These are phyloP conservation scores for Pittosporum tobira DNA, from an alignment of 129 eudicot species.

Conservation along the genomic window DNA sequence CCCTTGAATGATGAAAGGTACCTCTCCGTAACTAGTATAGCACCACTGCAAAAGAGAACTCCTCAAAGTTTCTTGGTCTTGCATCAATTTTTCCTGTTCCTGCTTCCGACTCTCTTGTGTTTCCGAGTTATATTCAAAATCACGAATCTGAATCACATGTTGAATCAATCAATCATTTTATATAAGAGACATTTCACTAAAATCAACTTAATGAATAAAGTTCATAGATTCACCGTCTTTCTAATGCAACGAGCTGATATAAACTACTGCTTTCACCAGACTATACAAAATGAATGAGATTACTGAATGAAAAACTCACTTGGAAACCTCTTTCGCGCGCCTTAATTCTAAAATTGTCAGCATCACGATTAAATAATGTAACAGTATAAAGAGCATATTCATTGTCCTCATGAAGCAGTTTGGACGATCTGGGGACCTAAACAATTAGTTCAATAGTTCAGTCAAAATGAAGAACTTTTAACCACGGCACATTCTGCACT, in stretches of 20 bases:
- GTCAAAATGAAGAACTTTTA: conserved; percentile 26
- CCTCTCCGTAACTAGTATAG: conserved; percentile 93
- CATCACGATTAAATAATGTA: conserved; percentile 72
- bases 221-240: too few species aligned
- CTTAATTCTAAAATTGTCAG: conserved; percentile 74
- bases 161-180: background rate
- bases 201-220: background rate
- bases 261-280: background rate
- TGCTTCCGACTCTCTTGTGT: conserved; percentile 77
- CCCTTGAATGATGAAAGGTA: conserved; percentile 15
- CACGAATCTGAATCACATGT: conserved; percentile 57
- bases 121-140: conserved; percentile 75
- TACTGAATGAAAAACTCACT: conserved; percentile 34
- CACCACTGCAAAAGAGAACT: conserved; percentile 89
- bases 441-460: conserved; percentile 27
- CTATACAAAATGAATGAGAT: background rate
- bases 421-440: conserved; percentile 97
- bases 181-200: background rate
- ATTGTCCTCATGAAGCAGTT: conserved; percentile 81
- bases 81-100: conserved; percentile 74
- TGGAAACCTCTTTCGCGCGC: conserved; percentile 93
- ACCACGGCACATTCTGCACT: background rate
- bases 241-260: background rate
- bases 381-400: conserved; percentile 89
- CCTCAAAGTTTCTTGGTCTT: conserved; percentile 66